Evolutionary conservation across 1,284 basidiomycete species (phyloP).

Genomic region (Trametes pubescens): DNA sequence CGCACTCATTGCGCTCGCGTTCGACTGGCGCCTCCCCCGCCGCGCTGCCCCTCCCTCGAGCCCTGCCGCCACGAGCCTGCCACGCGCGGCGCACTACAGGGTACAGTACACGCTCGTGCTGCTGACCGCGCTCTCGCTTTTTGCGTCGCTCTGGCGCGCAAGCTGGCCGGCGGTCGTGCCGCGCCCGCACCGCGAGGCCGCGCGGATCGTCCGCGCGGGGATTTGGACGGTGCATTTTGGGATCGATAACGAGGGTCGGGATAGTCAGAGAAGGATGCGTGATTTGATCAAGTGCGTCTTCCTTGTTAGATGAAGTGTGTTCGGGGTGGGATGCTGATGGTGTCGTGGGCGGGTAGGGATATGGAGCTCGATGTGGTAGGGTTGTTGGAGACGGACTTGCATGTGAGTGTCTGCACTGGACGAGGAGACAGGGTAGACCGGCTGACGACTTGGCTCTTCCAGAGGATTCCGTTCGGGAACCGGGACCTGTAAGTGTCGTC

Average conservation of each 20-base stretch:
- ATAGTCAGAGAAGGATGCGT: conserved; percentile 83
- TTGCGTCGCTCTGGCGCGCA: conserved; percentile 58
- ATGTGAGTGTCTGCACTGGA: conserved; percentile 57
- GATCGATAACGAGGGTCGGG: conserved; percentile 83
- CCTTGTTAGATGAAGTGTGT: neutral
- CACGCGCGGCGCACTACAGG: conserved; percentile 50
- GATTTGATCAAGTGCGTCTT: conserved; percentile 67
- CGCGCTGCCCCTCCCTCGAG: neutral
- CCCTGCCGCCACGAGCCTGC: conserved; percentile 47
- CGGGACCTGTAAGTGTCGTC: conserved; percentile 75
- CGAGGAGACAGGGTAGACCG: neutral
- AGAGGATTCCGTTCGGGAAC: conserved; percentile 90
- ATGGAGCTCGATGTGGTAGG: conserved; percentile 87
- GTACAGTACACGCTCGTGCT: conserved; percentile 47
- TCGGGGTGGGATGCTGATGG: neutral
- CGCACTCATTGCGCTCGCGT: conserved; percentile 56
- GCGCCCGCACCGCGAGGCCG: conserved; percentile 69
- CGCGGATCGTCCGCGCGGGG: conserved; percentile 83
- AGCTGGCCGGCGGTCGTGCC: conserved; percentile 54
- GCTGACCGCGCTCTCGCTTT: conserved; percentile 57
- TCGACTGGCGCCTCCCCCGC: conserved; percentile 46
- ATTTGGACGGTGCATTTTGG: conserved; percentile 97
- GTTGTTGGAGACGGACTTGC: conserved; percentile 87
- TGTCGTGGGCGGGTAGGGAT: conserved; percentile 56
- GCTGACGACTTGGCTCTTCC: conserved; percentile 2